A percentile compares a stretch with the other conserved stretches of the same genome.
Conservation (phyloP, 148 eudicot species). For the Euryodendron excelsum region DNA sequence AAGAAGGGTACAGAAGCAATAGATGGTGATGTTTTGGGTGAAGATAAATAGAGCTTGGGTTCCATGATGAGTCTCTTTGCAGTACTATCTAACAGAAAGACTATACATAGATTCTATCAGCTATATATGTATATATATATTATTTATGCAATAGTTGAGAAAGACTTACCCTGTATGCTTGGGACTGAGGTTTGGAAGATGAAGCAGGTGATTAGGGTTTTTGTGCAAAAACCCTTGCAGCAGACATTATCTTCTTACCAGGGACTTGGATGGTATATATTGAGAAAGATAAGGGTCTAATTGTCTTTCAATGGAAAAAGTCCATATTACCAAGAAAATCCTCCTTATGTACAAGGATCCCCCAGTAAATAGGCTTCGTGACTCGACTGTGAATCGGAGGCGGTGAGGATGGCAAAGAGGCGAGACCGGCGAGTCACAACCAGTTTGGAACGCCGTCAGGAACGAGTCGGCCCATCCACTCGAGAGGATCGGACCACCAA, state of each 20-base stretch:
- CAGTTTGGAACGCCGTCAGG: too few relatives aligned
- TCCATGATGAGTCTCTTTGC: slow-evolving; percentile 38
- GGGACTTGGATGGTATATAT: background rate
- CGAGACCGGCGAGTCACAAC: too few relatives aligned
- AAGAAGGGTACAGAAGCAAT: slow-evolving; percentile 45
- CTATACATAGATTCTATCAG: slow-evolving; percentile 8
- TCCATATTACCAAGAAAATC: too few relatives aligned
- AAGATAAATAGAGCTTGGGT: slow-evolving; percentile 36
- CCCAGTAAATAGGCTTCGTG: too few relatives aligned
- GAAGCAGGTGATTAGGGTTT: slow-evolving; percentile 16
- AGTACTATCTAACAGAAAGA: background rate
- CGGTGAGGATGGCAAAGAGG: too few relatives aligned
- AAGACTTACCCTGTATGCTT: slow-evolving; percentile 17
- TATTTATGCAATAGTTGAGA: background rate
- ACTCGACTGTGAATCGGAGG: too few relatives aligned
- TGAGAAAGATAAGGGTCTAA: too few relatives aligned
- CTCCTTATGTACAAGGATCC: too few relatives aligned
- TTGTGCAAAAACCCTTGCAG: slow-evolving; percentile 1
- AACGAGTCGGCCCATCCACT: too few relatives aligned
- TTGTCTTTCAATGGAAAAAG: too few relatives aligned
- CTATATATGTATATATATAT: background rate
- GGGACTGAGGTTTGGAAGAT: background rate
- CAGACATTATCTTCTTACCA: background rate
- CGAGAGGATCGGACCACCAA: too few relatives aligned
- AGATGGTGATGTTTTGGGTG: slow-evolving; percentile 42